Percentiles rank a stretch among this genome's conserved stretches.
Conservation (phyloP, 225 moss, liverwort and hornwort genomes). For the Physcomitrium patens region DNA sequence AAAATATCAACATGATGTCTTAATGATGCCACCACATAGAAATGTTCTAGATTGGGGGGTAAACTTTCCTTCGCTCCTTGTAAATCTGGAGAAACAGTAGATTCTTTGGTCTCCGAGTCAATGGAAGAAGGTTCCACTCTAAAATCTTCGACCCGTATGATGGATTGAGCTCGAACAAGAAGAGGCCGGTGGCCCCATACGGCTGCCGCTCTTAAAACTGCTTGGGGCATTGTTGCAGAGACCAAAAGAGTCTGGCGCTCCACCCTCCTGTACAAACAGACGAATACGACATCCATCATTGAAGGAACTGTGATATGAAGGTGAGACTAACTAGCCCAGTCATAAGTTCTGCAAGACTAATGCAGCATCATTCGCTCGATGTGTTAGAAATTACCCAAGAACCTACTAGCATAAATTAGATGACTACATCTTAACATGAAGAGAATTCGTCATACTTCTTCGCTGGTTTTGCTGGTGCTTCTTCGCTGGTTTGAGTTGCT, state of each 20-base stretch:
- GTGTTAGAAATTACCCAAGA: not conserved
- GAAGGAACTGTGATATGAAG: not conserved
- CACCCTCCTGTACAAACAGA: conserved; percentile 47
- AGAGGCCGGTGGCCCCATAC: conserved; percentile 93
- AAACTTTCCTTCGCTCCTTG: conserved; percentile 83
- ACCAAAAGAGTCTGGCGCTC: conserved; percentile 96
- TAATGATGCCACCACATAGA: conserved; percentile 75
- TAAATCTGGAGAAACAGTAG: conserved; percentile 55
- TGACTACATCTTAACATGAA: not conserved
- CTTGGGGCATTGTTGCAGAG: conserved; percentile 96
- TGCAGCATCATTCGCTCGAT: not conserved
- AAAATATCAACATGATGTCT: conserved; percentile 90
- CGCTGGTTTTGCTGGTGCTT: conserved; percentile 21
- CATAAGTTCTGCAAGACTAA: not conserved
- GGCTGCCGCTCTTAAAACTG: conserved; percentile 89
- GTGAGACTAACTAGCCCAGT: conserved; percentile 5
- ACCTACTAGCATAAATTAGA: not conserved
- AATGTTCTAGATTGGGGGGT: conserved; percentile 93
- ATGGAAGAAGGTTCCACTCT: conserved; percentile 31
- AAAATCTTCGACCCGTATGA: conserved; percentile 72
- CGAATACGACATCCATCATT: not conserved
- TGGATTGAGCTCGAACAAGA: conserved; percentile 83
- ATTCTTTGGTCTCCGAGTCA: conserved; percentile 39
- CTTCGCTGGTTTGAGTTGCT: conserved; percentile 13
- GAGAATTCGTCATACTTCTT: conserved; percentile 35